Base-by-base conservation (phyloP, 164 flowering plant species). In the Cinnamomum micranthum region DNA sequence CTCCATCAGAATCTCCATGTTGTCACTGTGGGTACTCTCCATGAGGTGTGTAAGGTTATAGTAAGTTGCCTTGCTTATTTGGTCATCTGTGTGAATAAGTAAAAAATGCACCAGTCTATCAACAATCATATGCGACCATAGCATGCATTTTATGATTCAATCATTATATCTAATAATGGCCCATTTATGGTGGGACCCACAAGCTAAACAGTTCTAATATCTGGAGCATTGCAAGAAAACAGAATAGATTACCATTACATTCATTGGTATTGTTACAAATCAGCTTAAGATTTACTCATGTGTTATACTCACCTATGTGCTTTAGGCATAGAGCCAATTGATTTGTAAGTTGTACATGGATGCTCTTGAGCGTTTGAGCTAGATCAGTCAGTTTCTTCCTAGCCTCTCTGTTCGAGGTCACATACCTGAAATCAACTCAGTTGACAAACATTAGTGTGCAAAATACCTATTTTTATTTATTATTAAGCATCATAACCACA, bases 381-480 rank as follows among this genome's bases (percentile, higher is more conserved):
- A 92, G 81, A 69, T 87, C 85, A 0, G 92, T 87, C 5, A 92
- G 83, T 83, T 92, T 95, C 98, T 92, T 35, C 41, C 41, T 89
- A 9, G 91, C 82, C 71, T 90, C 96, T 5, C 88, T 76, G 9
- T 94, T 88, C 2, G 90, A 83, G 88, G 47, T 23, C 3, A 70
- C 23, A 28, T 62, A 64, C 69, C 78, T 75, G 63, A 59, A 59
- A 59, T 59, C 6, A 59, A 59, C n/a, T 35, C 41, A 35, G 41
- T 35, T 35, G 41, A 59, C 3, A 2, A 14, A 35, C 9, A 35
- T 35, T 35, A 35, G 41, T 2, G 41, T 35, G 41, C 6, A 35
- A 35, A 35, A 35, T 35, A 35, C 41, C 41, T 35, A 5, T 35
- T 35, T 35, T 35, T 35, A 4, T 35, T 28, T 28, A 2, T 28